Base-by-base conservation (phyloP, 352 stramenopile genomes). In the Phytophthora chlamydospora region DNA sequence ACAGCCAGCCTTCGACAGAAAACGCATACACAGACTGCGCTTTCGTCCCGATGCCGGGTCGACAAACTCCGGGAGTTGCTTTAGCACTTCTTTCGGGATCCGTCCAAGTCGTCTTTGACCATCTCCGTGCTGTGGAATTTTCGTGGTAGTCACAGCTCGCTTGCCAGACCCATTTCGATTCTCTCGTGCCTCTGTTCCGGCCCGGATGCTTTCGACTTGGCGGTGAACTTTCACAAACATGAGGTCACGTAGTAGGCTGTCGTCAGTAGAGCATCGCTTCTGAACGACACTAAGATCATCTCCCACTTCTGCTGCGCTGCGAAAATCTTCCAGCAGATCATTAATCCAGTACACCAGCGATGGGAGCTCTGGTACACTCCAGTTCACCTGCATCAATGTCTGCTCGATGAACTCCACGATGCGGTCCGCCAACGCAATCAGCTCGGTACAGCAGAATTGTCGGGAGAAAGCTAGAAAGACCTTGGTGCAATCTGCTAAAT, bases 211-310 rank as follows among this genome's bases (percentile, higher is more conserved):
- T 4, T 36, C 36, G 0, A 38, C 13, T n/a, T 58, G 49, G 12
- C 38, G 21, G 13, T 58, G 49, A 5, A 58, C n/a, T 34, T 58
- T 58, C 0, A 58, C 49, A 14, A 58, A 48, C 49, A 57, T 47
- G n/a, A 48, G 14, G 29, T 57, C 49, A 3, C 49, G 24, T n/a
- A 58, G 36, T 1, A 58, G 16, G 11, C 49, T 21, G 19, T 58
- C 49, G 29, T 47, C 49, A 10, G 38, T 39, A 10, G 36, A 47
- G 12, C 49, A 58, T 5, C 49, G 49, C 4, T 38, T 16, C 4
- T 29, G 7, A 17, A 42, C 33, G 4, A 3, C 19, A 10, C 17
- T 4, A 33, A 38, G 9, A 12, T 54, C 46, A 21, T 33, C 33
- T 17, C 32, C 46, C 2, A 24, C 33, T 8, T 31, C 27, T 9